phyloP scores from a whole-genome alignment of 2,329 filamentous ascomycete species.

The Phaeosphaeriaceae sp. region DNA sequence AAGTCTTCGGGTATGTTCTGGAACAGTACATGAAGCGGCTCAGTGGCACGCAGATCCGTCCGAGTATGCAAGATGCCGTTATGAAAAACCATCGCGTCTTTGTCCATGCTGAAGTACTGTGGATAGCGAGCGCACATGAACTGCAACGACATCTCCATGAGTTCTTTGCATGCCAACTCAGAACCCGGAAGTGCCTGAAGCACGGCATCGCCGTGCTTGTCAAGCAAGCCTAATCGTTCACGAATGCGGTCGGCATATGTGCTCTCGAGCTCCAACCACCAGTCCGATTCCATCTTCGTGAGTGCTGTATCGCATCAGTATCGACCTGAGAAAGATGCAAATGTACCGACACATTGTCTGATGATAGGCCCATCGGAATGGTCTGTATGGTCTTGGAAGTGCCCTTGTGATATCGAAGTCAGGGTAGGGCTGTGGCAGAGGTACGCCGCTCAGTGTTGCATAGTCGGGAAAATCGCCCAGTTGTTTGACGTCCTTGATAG shows the following conservation, averaged over 20 bases:
- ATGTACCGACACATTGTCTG: conserved; percentile 83
- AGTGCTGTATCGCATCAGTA: conserved; percentile 62
- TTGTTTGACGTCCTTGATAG: conserved; percentile 71
- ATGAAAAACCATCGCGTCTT: conserved; percentile 64
- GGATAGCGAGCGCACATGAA: conserved; percentile 83
- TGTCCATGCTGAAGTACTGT: conserved; percentile 71
- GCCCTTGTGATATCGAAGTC: conserved; percentile 75
- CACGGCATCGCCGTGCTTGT: conserved; percentile 68
- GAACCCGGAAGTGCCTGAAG: conserved; percentile 75
- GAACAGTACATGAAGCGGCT: conserved; percentile 74
- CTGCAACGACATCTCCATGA: conserved; percentile 86
- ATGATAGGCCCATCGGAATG: conserved; percentile 84
- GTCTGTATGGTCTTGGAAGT: conserved; percentile 76
- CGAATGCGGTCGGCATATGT: conserved; percentile 73
- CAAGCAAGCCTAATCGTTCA: conserved; percentile 72
- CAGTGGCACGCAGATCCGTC: conserved; percentile 67
- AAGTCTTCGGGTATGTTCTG: conserved; percentile 88
- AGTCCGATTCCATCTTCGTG: conserved; percentile 79
- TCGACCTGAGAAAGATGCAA: conserved; percentile 3
- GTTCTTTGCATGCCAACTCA: conserved; percentile 80
- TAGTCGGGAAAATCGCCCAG: conserved; percentile 85
- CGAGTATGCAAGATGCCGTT: conserved; percentile 73
- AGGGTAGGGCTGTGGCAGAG: conserved; percentile 68
- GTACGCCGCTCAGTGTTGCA: conserved; percentile 75
- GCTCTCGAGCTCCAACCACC: conserved; percentile 87